Base-by-base conservation (phyloP, 78 protist species). In the Anaeramoeba ignava region DNA sequence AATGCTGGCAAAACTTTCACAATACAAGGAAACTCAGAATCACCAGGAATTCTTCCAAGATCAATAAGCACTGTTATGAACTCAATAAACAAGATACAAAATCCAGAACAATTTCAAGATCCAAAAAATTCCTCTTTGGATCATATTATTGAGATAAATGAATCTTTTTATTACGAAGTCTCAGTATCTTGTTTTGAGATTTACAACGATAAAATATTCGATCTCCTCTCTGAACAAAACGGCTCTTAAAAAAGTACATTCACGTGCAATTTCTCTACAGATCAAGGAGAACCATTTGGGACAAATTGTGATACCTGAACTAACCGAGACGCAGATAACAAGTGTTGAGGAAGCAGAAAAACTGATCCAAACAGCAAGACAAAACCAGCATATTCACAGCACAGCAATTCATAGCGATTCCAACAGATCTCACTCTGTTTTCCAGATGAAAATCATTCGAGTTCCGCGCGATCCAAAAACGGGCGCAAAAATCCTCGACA, bases 1-100 rank as follows among this genome's bases (percentile, higher is more conserved):
- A n/a, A n/a, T n/a, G 83, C 91, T 3, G 95, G 95, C 84, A 93
- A 93, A 37, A 93, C 95, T 12, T 89, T 84, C 90, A 93, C 95
- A 31, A 89, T 93, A 38, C 79, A 82, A 78, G 95, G 92, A 17
- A 83, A 78, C 78, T 67, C 81, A 73, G 78, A 41, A 36, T 80
- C 87, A 33, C 92, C 93, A 2, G 95, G 95, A 79, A 86, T 93
- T 8, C 78, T 93, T 2, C 95, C 93, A 84, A 85, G 93, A 36
- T 33, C 88, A 37, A n/a, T 91, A 38, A 31, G 54, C 40, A 2
- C 39, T 41, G 0, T 42, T 1, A 36, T 83, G 33, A 42, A 83
- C 39, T 12, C 23, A 42, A n/a, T 83, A 80, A 31, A 39, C n/a
- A n/a, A n/a, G n/a, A n/a, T n/a, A n/a, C n/a, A n/a, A n/a, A n/a